Base-by-base conservation (phyloP, 768 basidiomycete genomes). In the Chalciporus sphaerocephalus region DNA sequence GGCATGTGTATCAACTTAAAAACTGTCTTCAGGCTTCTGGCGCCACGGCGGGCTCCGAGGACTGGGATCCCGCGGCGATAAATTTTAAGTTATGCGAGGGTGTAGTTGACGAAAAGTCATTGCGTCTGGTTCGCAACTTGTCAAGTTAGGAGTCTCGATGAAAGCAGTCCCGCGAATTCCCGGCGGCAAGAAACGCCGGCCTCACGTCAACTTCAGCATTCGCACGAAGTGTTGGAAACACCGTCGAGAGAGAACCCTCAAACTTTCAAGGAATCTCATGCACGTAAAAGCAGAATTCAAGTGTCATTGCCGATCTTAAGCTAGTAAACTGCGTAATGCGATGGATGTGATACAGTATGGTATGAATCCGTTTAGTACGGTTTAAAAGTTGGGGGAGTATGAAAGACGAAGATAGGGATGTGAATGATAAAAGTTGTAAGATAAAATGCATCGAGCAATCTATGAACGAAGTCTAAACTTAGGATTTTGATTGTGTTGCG, bases 401-500 rank as follows among this genome's bases (percentile, higher is more conserved):
- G 20, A 57, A 27, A 58, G 43, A 57, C 18, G 44, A 47, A 38
- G 13, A 7, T 32, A 42, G 50, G 43, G 44, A 44, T 57, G 60
- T 40, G 38, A 27, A 36, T 44, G 42, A 6, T 43, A 34, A 28
- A 28, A n/a, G 25, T 2, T 40, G 16, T 60, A 52, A 1, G 42
- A 27, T 54, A 54, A 44, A 30, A 33, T 50, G 46, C 54, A 48
- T 60, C 60, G 54, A 53, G 33, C 6, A 47, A 18, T 47, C 48
- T 38, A 40, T 24, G 53, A 61, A 61, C 53, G 61, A 64, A 61
- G 9, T 56, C 51, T 59, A 50, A 28, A 13, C 38, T 43, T 22
- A 42, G 37, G 16, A 32, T 32, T 32, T 15, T 40, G 5, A 35
- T 35, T 43, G 38, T 16, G 25, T 39, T 40, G 27, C 10, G 28